Conservation (phyloP, 2,329 filamentous ascomycete genomes). For the Hymenotorrendiella dingleyae region DNA sequence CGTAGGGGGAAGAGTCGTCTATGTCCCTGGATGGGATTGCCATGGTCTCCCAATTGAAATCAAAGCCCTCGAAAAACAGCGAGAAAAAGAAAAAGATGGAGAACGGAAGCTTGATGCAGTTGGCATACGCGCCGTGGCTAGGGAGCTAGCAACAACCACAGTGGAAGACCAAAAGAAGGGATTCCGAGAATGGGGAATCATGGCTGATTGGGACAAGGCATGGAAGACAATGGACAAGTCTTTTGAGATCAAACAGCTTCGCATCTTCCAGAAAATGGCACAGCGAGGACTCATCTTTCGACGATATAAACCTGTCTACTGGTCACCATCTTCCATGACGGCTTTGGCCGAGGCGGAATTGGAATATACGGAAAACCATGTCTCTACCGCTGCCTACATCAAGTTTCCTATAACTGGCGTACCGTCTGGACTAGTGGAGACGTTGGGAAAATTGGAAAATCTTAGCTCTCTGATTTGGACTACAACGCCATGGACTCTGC, state of each 20-base stretch:
- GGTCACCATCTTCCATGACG: conserved; percentile 73
- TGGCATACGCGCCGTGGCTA: conserved; percentile 58
- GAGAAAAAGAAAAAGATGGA: conserved; percentile 17
- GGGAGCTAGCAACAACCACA: conserved; percentile 60
- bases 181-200: conserved; percentile 69
- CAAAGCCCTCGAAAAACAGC: conserved; percentile 61
- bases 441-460: conserved; percentile 31
- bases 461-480: conserved; percentile 94
- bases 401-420: conserved; percentile 61
- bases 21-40: conserved; percentile 94
- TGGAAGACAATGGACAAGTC: conserved; percentile 75
- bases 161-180: conserved; percentile 66
- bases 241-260: conserved; percentile 70
- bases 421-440: conserved; percentile 37
- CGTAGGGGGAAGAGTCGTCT: conserved; percentile 62
- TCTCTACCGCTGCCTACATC: conserved; percentile 70
- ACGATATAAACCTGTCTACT: conserved; percentile 78
- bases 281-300: conserved; percentile 69
- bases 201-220: conserved; percentile 71
- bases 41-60: conserved; percentile 96
- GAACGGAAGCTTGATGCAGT: conserved; percentile 42
- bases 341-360: conserved; percentile 80
- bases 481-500: conserved; percentile 95
- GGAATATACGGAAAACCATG: conserved; percentile 72
- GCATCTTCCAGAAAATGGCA: conserved; percentile 70